These are phyloP conservation scores for Bipolaris zeicola DNA, from an alignment of 2,329 filamentous ascomycete genomes.

Conservation along the genomic window DNA sequence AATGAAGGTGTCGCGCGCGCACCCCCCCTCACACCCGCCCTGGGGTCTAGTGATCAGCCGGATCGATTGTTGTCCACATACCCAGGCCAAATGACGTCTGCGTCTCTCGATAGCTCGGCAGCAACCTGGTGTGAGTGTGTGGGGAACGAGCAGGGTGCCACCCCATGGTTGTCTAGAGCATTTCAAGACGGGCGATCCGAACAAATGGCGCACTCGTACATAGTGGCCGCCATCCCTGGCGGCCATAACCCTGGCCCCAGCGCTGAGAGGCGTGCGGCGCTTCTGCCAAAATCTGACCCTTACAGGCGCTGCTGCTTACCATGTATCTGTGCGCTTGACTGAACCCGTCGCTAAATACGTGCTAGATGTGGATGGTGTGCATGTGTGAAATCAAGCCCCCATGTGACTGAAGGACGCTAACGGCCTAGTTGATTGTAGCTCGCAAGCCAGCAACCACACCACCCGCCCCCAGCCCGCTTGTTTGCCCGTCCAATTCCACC, in stretches of 20 bases:
- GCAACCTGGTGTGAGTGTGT: constrained; percentile 12
- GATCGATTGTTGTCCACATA: neutral
- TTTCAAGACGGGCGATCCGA: constrained; percentile 23
- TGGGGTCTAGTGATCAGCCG: neutral
- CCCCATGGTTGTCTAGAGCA: constrained; percentile 21
- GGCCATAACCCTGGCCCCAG: constrained; percentile 28
- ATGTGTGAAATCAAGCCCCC: constrained; percentile 5
- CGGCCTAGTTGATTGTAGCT: constrained; percentile 9
- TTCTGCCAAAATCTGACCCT: constrained; percentile 7
- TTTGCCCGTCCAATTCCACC: constrained; percentile 5
- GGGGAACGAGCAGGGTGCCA: constrained; percentile 16
- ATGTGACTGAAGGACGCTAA: constrained; percentile 14
- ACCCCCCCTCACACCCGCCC: neutral
- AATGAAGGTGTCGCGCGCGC: constrained; percentile 1
- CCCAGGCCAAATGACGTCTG: constrained; percentile 10
- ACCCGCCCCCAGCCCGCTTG: constrained; percentile 8
- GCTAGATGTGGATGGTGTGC: constrained; percentile 5
- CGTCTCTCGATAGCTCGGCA: constrained; percentile 6
- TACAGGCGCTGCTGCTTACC: constrained; percentile 7
- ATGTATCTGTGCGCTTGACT: constrained; percentile 9
- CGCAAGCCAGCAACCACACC: constrained; percentile 7
- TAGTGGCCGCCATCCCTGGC: constrained; percentile 14
- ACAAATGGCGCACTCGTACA: constrained; percentile 20
- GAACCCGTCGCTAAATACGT: constrained; percentile 7
- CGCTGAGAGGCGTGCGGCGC: constrained; percentile 17